Evolutionary conservation across 192 early-diverging fungal species (phyloP).

Genomic region (Phycomyces nitens): DNA sequence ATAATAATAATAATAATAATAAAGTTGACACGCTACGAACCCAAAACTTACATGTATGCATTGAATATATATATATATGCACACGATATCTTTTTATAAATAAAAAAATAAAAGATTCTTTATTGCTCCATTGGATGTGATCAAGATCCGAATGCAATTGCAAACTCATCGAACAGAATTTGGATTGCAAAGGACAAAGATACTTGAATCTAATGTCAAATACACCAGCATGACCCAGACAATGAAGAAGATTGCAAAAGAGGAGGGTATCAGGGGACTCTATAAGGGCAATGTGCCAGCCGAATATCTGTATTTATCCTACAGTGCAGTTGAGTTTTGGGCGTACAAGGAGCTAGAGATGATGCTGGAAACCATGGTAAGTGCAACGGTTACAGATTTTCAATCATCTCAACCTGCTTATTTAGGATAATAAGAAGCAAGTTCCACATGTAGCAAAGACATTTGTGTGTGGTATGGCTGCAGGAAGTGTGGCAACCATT

Average conservation of each 20-base stretch:
- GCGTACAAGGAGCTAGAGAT: slow-evolving; percentile 60
- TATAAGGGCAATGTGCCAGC: slow-evolving; percentile 96
- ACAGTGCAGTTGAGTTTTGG: slow-evolving; percentile 86
- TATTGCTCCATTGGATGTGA: slow-evolving; percentile 90
- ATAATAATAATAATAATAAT: too few species aligned
- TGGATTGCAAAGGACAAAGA: background rate
- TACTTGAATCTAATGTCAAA: slow-evolving; percentile 30
- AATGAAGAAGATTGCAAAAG: slow-evolving; percentile 62
- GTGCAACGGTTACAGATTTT: background rate
- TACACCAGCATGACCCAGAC: slow-evolving; percentile 65
- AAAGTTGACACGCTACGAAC: too few species aligned
- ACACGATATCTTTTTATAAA: too few species aligned
- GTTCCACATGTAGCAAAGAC: slow-evolving; percentile 44
- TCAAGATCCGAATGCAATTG: slow-evolving; percentile 84
- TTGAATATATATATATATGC: background rate
- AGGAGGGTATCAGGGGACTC: slow-evolving; percentile 81
- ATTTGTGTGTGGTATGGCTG: slow-evolving; percentile 74
- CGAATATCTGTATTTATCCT: slow-evolving; percentile 88
- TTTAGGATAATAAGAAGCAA: slow-evolving; percentile 8
- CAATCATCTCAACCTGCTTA: background rate
- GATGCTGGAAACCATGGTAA: slow-evolving; percentile 32
- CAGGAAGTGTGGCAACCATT: slow-evolving; percentile 75
- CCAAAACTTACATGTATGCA: background rate
- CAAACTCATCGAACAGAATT: slow-evolving; percentile 25
- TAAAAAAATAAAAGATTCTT: slow-evolving; percentile 55